A percentile compares a stretch with the other conserved stretches of the same genome.
phyloP scores from a whole-genome alignment of 768 basidiomycete species.

The Pleurotus eryngii region DNA sequence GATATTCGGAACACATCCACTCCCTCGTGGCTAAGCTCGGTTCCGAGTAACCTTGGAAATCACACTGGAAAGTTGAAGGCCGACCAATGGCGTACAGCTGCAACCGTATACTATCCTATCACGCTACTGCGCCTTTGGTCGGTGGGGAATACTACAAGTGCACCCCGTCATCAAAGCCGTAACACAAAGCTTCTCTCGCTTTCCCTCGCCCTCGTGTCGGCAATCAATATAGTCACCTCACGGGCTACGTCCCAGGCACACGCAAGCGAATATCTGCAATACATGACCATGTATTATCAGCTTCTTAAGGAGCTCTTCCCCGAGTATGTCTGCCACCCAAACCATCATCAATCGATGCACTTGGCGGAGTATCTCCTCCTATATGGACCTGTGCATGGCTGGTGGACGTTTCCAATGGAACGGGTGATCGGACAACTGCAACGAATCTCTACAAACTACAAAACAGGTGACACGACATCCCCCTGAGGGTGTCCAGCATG shows the following conservation, averaged over 20 bases:
- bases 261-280: background rate
- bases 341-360: constrained; percentile 13
- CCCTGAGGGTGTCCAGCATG: background rate
- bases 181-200: background rate
- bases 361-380: constrained; percentile 1
- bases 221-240: background rate
- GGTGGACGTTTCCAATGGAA: constrained; percentile 39
- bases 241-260: background rate
- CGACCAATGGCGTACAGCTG: constrained; percentile 28
- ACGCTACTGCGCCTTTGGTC: constrained; percentile 30
- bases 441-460: constrained; percentile 26
- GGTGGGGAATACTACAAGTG: constrained; percentile 7
- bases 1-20: constrained; percentile 11
- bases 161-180: background rate
- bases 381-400: constrained; percentile 32
- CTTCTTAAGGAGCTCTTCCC: constrained; percentile 2
- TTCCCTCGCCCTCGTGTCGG: background rate
- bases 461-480: constrained; percentile 11
- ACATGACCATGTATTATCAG: constrained; percentile 2
- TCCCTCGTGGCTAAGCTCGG: constrained; percentile 24
- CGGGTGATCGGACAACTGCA: constrained; percentile 33
- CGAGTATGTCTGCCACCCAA: constrained; percentile 12
- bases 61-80: constrained; percentile 28
- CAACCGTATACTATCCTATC: constrained; percentile 28
- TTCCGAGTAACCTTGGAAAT: constrained; percentile 25